Conservation (phyloP, 2,329 filamentous ascomycete species). For the Epichloe brachyelytri region DNA sequence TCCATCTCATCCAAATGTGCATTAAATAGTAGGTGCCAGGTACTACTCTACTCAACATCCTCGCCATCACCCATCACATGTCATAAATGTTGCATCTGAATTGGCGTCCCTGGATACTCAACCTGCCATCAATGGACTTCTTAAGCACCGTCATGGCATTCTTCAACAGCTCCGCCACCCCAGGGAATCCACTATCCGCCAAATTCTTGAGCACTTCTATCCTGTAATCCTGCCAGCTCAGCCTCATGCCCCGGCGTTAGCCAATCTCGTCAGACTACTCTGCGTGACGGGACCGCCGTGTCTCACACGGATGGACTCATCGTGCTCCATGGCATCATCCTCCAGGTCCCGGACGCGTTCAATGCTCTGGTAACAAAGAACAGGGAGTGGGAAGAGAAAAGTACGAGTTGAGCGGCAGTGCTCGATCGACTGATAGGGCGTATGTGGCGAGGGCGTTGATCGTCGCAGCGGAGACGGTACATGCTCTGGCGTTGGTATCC, state of each 20-base stretch:
- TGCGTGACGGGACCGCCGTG: conserved; percentile 61
- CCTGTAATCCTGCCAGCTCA: conserved; percentile 65
- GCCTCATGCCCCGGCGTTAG: conserved; percentile 46
- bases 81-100: neutral
- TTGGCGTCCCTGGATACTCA: conserved; percentile 10
- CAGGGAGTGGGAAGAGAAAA: conserved; percentile 48
- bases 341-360: conserved; percentile 43
- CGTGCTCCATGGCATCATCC: conserved; percentile 34
- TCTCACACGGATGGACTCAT: conserved; percentile 28
- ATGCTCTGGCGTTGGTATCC: conserved; percentile 51
- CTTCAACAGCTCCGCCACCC: conserved; percentile 61
- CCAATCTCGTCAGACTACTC: conserved; percentile 48
- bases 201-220: conserved; percentile 58
- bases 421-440: conserved; percentile 32
- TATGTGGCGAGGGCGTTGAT: conserved; percentile 35
- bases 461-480: conserved; percentile 32
- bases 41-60: conserved; percentile 18
- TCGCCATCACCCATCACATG: neutral
- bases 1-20: too few species aligned
- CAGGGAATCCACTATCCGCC: conserved; percentile 48
- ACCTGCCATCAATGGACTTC: conserved; percentile 26
- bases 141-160: conserved; percentile 69
- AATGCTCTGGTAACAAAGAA: conserved; percentile 42
- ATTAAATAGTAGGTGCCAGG: too few species aligned
- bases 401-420: conserved; percentile 32